Base-by-base conservation (phyloP, 1,139 yeast species). In the Zhuliangozyma blackwelliae region DNA sequence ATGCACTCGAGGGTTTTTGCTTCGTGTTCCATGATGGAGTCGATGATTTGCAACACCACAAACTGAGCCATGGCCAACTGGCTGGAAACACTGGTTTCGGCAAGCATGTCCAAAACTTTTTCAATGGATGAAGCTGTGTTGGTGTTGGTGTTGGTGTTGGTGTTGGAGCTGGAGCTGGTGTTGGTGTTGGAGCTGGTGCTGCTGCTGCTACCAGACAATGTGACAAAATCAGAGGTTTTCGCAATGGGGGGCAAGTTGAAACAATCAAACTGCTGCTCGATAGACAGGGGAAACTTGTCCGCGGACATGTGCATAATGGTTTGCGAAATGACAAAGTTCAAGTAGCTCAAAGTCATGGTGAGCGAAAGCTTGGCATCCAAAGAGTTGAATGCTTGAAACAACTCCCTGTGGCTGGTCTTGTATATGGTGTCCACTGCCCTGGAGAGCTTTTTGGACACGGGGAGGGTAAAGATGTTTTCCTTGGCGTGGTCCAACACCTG, bases 201-300 rank as follows among this genome's bases (percentile, higher is more conserved):
- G 22, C 22, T 7, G 7, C 22, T 21, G 7, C 22, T 7, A 21
- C 22, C 50, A n/a, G 43, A 36, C 16, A 16, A 16, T 3, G 16
- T 16, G 16, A 16, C 16, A 23, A 50, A 40, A 28, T 41, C 51
- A 29, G 36, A 43, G 9, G 55, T 46, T 37, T 53, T 60, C 1
- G 69, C 49, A 10, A 61, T 40, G 3, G 69, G 69, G 3, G 70
- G 67, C 19, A 61, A 44, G 3, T 40, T 37, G 16, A 56, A 49
- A 4, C 34, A 40, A 5, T 39, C 35, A 35, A 54, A 57, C 22
- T 44, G 47, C 10, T 37, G 31, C 3, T 33, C 21, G 7, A 55
- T 41, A 0, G 48, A 37, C 9, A 37, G 33, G 5, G 64, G 61
- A 13, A 59, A 36, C 1, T 35, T 36, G 12, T 39, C 42, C 4